A percentile compares a stretch with the other conserved stretches of the same genome.
Conservation (phyloP, 768 basidiomycete species). For the Asterophora parasitica region DNA sequence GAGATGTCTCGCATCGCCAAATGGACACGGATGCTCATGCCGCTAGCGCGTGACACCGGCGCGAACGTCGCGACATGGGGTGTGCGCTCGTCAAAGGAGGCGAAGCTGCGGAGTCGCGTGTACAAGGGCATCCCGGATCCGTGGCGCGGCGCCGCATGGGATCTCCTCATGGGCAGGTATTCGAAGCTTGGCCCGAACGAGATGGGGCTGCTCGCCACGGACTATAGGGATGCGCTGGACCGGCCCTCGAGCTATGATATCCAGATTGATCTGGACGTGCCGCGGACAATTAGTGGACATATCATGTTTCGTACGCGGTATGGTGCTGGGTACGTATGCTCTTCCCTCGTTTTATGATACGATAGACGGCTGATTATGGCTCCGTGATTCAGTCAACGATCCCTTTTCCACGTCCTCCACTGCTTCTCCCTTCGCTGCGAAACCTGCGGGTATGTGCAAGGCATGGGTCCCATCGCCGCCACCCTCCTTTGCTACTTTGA, state of each 20-base stretch:
- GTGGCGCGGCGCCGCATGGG: constrained; percentile 94
- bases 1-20: constrained; percentile 80
- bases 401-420: constrained; percentile 92
- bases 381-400: constrained; percentile 65
- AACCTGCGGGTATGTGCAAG: constrained; percentile 94
- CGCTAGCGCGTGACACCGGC: constrained; percentile 64
- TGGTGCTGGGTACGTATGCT: constrained; percentile 75
- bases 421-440: constrained; percentile 82
- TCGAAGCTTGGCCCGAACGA: constrained; percentile 42
- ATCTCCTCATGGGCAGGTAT: constrained; percentile 61
- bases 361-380: constrained; percentile 1
- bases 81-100: constrained; percentile 58
- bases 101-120: constrained; percentile 66
- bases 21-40: constrained; percentile 89
- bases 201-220: constrained; percentile 36
- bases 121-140: constrained; percentile 98
- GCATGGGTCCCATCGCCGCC: constrained; percentile 97
- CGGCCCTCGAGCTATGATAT: constrained; percentile 87
- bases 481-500: constrained; percentile 92
- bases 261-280: constrained; percentile 97
- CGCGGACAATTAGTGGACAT: constrained; percentile 92
- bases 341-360: constrained; percentile 1
- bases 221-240: constrained; percentile 65
- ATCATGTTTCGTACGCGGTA: constrained; percentile 94
- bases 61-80: constrained; percentile 75